Base-by-base conservation (phyloP, 306 rosid species). In the Citrullus colocynthis region DNA sequence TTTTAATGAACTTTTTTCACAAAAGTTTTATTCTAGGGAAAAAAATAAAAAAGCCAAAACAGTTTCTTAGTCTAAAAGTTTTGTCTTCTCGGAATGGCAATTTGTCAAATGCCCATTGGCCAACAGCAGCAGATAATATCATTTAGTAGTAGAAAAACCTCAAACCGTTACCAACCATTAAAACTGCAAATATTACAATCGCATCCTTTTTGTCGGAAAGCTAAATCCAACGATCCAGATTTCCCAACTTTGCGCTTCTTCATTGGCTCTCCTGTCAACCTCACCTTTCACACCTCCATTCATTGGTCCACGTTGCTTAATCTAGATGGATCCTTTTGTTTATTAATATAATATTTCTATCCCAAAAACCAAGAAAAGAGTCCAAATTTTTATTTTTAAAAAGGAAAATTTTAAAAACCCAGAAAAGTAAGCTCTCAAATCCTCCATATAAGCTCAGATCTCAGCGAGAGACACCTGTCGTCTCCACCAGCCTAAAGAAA, bases 301-400 rank as follows among this genome's bases (percentile, higher is more conserved):
- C 1, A 89, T 89, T 90, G 88, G 88, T 3, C 91, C 98, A 94
- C 97, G 91, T 92, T 73, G 32, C 65, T 18, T 1, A 20, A 76
- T 36, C 6, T 52, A 12, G 49, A 64, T 83, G 81, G 90, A 12
- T 62, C 20, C 4, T 5, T 14, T 49, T 1, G 30, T 2, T 14
- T 77, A 55, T 54, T 6, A 72, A 55, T 83, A 65, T 57, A 67
- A 56, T 79, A 75, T 58, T 32, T 4, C 62, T 2, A 20, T 21
- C 49, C 51, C 14, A 39, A 17, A 41, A 72, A 21, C 16, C 52
- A 15, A 16, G 37, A 12, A 32, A 24, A 73, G 42, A 64, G 21
- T 7, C 20, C 14, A 17, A 34, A 39, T 65, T 9, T 65, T 65
- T 65, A 2, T 36, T 2, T 24, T 24, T 62, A 1, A 5, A 24